These are phyloP conservation scores for Hydnomerulius pinastri DNA, from an alignment of 768 basidiomycete genomes.

Conservation along the genomic window DNA sequence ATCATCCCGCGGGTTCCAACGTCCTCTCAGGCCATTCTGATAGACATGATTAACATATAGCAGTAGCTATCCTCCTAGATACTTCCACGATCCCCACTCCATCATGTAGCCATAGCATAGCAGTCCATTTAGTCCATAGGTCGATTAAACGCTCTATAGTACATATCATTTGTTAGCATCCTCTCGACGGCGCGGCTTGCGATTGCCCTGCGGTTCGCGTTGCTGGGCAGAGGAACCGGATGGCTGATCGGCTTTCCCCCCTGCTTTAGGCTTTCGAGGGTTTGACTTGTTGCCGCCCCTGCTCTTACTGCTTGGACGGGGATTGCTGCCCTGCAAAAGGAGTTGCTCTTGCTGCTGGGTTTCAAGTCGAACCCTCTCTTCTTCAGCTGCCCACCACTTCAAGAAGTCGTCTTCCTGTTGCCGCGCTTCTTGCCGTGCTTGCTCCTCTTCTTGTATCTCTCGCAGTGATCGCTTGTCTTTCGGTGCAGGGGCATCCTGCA, in stretches of 20 bases:
- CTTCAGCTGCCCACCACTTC: constrained; percentile 88
- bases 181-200: neutral
- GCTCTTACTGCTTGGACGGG: constrained; percentile 1
- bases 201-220: constrained; percentile 1
- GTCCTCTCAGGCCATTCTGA: neutral
- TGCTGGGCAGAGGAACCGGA: neutral
- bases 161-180: no score
- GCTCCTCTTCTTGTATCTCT: constrained; percentile 89
- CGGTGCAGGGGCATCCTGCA: constrained; percentile 43
- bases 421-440: constrained; percentile 53
- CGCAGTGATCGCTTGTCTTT: constrained; percentile 65
- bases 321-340: neutral
- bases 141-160: no score
- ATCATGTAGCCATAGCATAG: constrained; percentile 1
- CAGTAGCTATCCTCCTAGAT: neutral
- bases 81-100: neutral
- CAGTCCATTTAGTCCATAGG: neutral
- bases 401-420: constrained; percentile 79
- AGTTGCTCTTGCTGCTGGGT: constrained; percentile 20
- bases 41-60: neutral
- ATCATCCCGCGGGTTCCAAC: constrained; percentile 52
- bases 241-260: neutral
- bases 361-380: constrained; percentile 64
- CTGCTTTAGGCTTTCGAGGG: constrained; percentile 12
- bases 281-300: constrained; percentile 3